Evolutionary conservation across 2,329 filamentous ascomycete species (phyloP).

Genomic region (Epichloe scottii): DNA sequence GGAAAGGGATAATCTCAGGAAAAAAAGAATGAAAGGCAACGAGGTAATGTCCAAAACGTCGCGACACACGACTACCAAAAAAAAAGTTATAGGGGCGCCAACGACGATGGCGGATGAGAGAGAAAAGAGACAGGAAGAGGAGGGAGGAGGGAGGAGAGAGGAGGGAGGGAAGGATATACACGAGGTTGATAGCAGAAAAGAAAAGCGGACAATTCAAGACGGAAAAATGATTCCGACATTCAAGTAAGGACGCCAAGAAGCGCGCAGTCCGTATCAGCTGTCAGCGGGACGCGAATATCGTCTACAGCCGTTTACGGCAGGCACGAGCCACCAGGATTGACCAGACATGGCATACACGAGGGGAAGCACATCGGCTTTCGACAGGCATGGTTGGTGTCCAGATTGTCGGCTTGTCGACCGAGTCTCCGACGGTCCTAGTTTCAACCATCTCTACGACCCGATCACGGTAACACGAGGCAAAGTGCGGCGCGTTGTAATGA

Average conservation of each 20-base stretch:
- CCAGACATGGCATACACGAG: neutral
- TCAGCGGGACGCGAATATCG: conserved; percentile 1
- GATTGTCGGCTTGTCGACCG: neutral
- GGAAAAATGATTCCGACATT: neutral
- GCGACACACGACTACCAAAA: neutral
- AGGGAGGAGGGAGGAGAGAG: neutral
- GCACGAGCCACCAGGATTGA: conserved; percentile 2
- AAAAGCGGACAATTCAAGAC: neutral
- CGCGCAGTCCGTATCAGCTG: conserved; percentile 2
- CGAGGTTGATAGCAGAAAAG: conserved; percentile 3
- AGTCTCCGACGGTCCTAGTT: neutral
- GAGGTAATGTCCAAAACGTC: conserved; percentile 2
- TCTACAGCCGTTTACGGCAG: conserved; percentile 1
- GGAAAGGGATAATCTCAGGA: conserved; percentile 3
- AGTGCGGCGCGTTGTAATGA: neutral
- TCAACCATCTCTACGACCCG: neutral
- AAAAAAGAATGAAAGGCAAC: conserved; percentile 4
- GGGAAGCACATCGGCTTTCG: neutral
- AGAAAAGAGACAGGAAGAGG: neutral
- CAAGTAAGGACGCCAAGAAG: neutral
- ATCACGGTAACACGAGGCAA: neutral
- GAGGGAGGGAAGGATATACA: neutral
- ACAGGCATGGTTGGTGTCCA: neutral
- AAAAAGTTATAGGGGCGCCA: conserved; percentile 1
- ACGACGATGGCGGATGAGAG: neutral